A percentile compares a stretch with the other conserved stretches of the same genome.
These are phyloP conservation scores for Aspergillus melleus DNA, from an alignment of 2,329 filamentous ascomycete genomes.

Conservation along the genomic window DNA sequence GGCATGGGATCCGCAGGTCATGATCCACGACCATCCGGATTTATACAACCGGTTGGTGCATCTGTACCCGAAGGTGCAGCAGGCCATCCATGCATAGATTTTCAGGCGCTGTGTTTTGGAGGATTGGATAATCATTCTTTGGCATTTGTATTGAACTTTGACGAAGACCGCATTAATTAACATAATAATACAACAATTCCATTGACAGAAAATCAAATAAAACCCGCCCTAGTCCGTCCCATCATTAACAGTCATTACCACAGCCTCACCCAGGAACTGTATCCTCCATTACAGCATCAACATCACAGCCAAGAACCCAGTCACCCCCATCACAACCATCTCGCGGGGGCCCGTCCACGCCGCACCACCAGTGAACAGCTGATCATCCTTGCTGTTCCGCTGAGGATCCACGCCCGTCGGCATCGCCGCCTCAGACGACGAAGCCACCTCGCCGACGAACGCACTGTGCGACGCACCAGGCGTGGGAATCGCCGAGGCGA, in stretches of 20 bases:
- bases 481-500: background rate
- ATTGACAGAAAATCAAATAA: background rate
- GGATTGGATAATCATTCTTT: background rate
- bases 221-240: background rate
- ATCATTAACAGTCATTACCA: background rate
- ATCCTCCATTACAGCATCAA: background rate
- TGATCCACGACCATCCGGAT: slow-evolving; percentile 78
- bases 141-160: background rate
- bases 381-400: background rate
- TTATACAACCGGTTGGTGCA: slow-evolving; percentile 75
- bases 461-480: background rate
- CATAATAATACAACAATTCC: background rate
- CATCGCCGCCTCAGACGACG: background rate
- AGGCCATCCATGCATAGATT: slow-evolving; percentile 66
- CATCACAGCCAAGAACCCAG: background rate
- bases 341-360: background rate
- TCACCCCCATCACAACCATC: background rate
- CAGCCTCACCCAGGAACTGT: background rate
- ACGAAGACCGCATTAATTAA: background rate
- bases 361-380: background rate
- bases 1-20: slow-evolving; percentile 64
- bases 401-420: background rate
- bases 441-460: background rate
- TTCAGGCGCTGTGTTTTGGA: background rate
- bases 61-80: slow-evolving; percentile 81